Percentiles rank a stretch among this genome's conserved stretches.
Conservation (phyloP, 2,329 filamentous ascomycete genomes). For the Scytalidium lignicola region DNA sequence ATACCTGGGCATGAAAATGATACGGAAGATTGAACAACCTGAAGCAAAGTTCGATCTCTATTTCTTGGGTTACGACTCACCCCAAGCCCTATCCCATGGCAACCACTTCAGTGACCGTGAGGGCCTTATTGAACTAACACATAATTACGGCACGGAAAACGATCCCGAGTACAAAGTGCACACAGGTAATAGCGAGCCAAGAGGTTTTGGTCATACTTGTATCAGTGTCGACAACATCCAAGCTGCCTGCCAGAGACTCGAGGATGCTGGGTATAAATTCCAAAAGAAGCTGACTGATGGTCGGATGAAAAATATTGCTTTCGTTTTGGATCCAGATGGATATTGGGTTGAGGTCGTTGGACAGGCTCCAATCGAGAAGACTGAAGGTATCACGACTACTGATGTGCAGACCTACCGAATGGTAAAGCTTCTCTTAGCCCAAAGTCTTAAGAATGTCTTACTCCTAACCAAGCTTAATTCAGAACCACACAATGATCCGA, state of each 20-base stretch:
- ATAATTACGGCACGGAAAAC: slow-evolving; percentile 79
- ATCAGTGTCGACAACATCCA: slow-evolving; percentile 78
- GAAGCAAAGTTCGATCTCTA: slow-evolving; percentile 89
- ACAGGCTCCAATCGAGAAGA: slow-evolving; percentile 63
- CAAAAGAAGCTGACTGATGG: slow-evolving; percentile 91
- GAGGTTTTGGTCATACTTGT: slow-evolving; percentile 68
- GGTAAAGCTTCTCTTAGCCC: slow-evolving; percentile 15
- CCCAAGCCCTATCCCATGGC: slow-evolving; percentile 65
- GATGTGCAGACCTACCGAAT: slow-evolving; percentile 69
- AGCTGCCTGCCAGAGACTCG: slow-evolving; percentile 78
- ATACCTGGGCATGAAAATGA: slow-evolving; percentile 75
- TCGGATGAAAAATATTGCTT: slow-evolving; percentile 79
- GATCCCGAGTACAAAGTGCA: slow-evolving; percentile 72
- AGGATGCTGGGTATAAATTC: slow-evolving; percentile 83
- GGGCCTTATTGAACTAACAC: slow-evolving; percentile 76
- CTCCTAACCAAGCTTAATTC: neutral
- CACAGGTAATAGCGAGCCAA: slow-evolving; percentile 82
- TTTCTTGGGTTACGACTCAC: slow-evolving; percentile 80
- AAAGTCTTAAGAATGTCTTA: neutral
- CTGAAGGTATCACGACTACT: slow-evolving; percentile 64
- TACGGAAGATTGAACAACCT: slow-evolving; percentile 73
- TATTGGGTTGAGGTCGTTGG: slow-evolving; percentile 79
- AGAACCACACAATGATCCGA: slow-evolving; percentile 85
- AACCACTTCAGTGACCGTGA: slow-evolving; percentile 72
- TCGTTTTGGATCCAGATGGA: slow-evolving; percentile 77